These are phyloP conservation scores for Cladosporium austrohemisphaericum DNA, from an alignment of 2,329 filamentous ascomycete genomes.

Conservation along the genomic window DNA sequence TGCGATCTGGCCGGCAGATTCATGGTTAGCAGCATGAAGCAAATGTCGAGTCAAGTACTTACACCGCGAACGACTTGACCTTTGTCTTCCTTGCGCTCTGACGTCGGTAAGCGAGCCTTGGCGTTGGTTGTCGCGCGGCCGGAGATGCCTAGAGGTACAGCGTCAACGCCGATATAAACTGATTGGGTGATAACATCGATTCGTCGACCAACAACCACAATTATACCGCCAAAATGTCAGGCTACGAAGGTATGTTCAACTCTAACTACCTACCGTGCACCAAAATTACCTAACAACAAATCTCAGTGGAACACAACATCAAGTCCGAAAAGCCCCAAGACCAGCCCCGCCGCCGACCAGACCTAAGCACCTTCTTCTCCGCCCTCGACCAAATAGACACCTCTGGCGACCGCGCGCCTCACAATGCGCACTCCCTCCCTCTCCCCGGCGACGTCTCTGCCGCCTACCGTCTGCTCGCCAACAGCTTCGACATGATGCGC, in stretches of 20 bases:
- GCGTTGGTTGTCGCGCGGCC: constrained; percentile 14
- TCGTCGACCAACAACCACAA: background rate
- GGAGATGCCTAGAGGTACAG: constrained; percentile 18
- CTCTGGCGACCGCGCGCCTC: constrained; percentile 45
- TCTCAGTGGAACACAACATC: constrained; percentile 49
- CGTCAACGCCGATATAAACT: background rate
- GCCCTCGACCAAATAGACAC: constrained; percentile 58
- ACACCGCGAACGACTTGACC: background rate
- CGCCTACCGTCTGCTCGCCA: constrained; percentile 57
- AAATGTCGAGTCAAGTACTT: too few relatives aligned
- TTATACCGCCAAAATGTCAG: constrained; percentile 36
- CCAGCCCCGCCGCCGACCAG: constrained; percentile 51
- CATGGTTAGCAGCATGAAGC: constrained; percentile 9
- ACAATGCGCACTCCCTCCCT: constrained; percentile 56
- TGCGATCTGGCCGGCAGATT: constrained; percentile 7
- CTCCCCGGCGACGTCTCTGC: constrained; percentile 59
- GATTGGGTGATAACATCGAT: too few relatives aligned
- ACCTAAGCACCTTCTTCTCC: constrained; percentile 63
- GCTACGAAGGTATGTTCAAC: constrained; percentile 41
- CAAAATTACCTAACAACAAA: constrained; percentile 16
- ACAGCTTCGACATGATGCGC: constrained; percentile 58
- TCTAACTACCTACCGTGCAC: background rate
- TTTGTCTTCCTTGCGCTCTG: constrained; percentile 3
- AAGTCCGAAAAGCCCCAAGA: constrained; percentile 33
- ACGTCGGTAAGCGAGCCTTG: background rate